Evolutionary conservation across 768 basidiomycete species (phyloP).

Genomic region (Naganishia kalamii): DNA sequence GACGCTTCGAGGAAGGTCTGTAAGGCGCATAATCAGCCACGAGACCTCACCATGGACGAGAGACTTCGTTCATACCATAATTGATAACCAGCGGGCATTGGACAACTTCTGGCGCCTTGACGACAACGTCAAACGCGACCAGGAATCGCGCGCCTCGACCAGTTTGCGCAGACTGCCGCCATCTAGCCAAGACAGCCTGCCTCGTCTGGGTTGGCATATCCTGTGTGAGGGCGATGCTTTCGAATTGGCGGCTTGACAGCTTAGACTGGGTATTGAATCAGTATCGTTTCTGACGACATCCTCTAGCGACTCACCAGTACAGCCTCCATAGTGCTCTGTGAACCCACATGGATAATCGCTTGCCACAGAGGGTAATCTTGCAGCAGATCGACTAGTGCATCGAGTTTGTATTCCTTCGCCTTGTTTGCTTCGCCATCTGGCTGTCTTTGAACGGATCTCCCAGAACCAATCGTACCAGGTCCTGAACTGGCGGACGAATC

Average conservation of each 20-base stretch:
- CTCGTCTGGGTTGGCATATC: constrained; percentile 84
- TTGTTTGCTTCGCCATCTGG: constrained; percentile 36
- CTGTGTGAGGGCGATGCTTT: constrained; percentile 58
- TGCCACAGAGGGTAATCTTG: constrained; percentile 47
- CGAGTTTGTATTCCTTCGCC: constrained; percentile 53
- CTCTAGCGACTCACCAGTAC: constrained; percentile 63
- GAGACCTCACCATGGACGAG: neutral
- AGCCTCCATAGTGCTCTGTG: constrained; percentile 41
- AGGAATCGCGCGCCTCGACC: constrained; percentile 52
- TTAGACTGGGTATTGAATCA: neutral
- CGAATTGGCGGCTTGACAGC: neutral
- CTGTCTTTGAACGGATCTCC: constrained; percentile 50
- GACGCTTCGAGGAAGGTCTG: constrained; percentile 56
- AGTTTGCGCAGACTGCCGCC: constrained; percentile 42
- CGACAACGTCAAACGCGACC: constrained; percentile 86
- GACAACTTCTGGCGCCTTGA: constrained; percentile 80
- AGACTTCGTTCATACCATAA: constrained; percentile 57
- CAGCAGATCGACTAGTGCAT: constrained; percentile 75
- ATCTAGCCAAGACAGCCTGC: constrained; percentile 74
- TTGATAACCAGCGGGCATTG: constrained; percentile 92
- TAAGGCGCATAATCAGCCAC: constrained; percentile 1
- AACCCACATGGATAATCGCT: constrained; percentile 44
- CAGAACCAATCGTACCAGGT: constrained; percentile 83
- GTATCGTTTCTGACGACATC: constrained; percentile 75
- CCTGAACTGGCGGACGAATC: constrained; percentile 51